Evolutionary conservation across 257 asterid species (phyloP), one percentile per base, ranked within the genome.

Genomic region (Nicotiana tabacum): DNA sequence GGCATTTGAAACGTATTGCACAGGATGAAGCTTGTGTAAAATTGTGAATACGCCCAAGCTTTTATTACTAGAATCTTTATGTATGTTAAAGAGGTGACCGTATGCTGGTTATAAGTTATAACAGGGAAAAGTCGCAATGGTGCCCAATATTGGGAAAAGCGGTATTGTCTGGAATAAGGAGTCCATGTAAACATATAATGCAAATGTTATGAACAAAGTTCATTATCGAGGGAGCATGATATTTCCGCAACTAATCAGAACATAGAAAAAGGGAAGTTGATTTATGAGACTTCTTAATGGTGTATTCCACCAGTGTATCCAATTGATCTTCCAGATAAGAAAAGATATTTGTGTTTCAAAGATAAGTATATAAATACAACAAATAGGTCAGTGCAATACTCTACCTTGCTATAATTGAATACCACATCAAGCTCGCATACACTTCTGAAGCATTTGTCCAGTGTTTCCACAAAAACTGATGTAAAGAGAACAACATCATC

Each of bases 371-470:
- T 18, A n/a, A 12, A 21, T 46, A 72, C n/a, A 78, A 17, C n/a
- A 62, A 68, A 79, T 12, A 83, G 33, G 70, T 21, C 32, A 39
- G 8, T 69, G 55, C 37, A 84, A 66, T 37, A 5, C 60, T 56
- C 32, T 74, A 87, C 88, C 88, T 87, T 85, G 83, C 69, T 77
- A 77, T 83, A 83, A 55, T 85, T 87, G 82, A 87, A 80, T 51
- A 85, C 57, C 8, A 87, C 64, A 64, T 84, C 88, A 68, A 84
- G 86, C 85, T 87, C 88, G 78, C 90, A 87, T 66, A 87, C 90
- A 82, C 85, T 74, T 74, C 78, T 87, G 90, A 87, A 87, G 83
- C 82, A 87, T 82, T 80, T 85, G 62, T 87, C 90, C 83, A 87
- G 67, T 21, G 90, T 80, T 83, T 87, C 86, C 68, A 85, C 88